Evolutionary conservation across 1,139 yeast species (phyloP).

Genomic region (Candida neerlandica): DNA sequence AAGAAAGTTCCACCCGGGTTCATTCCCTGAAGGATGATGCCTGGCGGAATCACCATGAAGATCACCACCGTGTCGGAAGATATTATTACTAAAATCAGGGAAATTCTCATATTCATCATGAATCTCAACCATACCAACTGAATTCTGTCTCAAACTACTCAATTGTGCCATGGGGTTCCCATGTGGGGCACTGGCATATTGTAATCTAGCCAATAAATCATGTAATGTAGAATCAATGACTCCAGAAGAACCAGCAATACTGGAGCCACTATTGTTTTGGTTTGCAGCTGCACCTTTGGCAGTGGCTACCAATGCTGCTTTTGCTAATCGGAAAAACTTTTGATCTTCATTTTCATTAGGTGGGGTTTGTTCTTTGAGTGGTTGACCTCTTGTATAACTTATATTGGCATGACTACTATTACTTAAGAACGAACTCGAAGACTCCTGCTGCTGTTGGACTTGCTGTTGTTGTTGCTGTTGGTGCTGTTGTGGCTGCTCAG

Average conservation of each 20-base stretch:
- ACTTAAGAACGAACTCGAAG: constrained; percentile 7
- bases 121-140: constrained; percentile 47
- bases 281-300: constrained; percentile 29
- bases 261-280: background rate
- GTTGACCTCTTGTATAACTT: constrained; percentile 15
- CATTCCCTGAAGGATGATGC: constrained; percentile 20
- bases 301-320: constrained; percentile 51
- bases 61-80: constrained; percentile 23
- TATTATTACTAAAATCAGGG: constrained; percentile 47
- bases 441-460: background rate
- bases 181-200: constrained; percentile 58
- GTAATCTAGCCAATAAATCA: constrained; percentile 52
- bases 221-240: constrained; percentile 57
- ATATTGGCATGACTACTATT: constrained; percentile 14
- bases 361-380: constrained; percentile 6
- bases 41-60: background rate
- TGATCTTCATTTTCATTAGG: constrained; percentile 36
- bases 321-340: constrained; percentile 43
- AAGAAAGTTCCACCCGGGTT: constrained; percentile 41
- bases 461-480: no score
- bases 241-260: constrained; percentile 14
- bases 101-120: constrained; percentile 46
- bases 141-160: constrained; percentile 39
- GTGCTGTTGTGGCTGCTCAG: no score
- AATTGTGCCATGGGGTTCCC: constrained; percentile 46